Conservation (phyloP, 495 filamentous ascomycete species). For the Penicillium subrubescens region DNA sequence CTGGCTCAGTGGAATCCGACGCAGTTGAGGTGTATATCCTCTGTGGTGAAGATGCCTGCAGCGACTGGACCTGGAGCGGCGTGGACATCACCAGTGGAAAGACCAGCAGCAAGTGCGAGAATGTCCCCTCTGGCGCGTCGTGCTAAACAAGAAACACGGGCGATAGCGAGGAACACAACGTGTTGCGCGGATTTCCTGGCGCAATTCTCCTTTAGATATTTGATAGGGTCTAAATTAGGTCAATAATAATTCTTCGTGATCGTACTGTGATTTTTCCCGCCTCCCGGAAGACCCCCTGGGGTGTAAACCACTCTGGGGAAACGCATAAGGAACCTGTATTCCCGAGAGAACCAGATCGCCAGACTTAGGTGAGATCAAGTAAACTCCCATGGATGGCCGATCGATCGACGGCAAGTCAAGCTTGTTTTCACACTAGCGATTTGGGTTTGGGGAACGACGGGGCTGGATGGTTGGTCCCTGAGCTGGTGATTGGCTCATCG, state of each 20-base stretch:
- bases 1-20: conserved; percentile 5
- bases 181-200: neutral
- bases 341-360: neutral
- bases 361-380: neutral
- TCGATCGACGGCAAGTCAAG: neutral
- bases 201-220: neutral
- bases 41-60: conserved; percentile 15
- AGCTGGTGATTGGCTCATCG: conserved; percentile 27
- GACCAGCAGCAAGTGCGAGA: conserved; percentile 15
- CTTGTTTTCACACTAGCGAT: conserved; percentile 1
- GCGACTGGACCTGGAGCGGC: conserved; percentile 18
- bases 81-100: conserved; percentile 11
- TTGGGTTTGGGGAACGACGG: neutral
- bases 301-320: neutral
- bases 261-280: neutral
- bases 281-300: no score
- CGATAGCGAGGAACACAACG: neutral
- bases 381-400: neutral
- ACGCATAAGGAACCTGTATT: neutral
- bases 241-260: neutral
- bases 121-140: conserved; percentile 13
- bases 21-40: conserved; percentile 14
- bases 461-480: neutral
- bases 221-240: neutral
- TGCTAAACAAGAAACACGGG: neutral